Evolutionary conservation across 2,329 filamentous ascomycete species (phyloP), one percentile per base, ranked within the genome.

Genomic region (Lojkania enalia): DNA sequence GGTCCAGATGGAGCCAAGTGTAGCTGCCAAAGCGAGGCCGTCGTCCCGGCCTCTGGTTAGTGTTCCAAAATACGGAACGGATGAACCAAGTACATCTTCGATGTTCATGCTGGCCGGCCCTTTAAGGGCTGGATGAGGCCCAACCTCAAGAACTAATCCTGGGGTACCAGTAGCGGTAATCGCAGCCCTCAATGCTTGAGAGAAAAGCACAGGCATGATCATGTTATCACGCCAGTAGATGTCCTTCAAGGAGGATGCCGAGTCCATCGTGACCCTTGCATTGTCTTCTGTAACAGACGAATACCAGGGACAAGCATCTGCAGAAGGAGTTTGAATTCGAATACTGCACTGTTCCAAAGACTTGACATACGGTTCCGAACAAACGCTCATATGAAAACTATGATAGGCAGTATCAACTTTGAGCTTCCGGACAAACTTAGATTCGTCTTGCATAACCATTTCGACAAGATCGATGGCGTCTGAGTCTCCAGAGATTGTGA

Each of bases 141-240:
- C 74, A 11, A 76, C 56, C 41, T 77, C 75, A 4, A 77, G 55
- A 14, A 55, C 67, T n/a, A 68, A 56, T 1, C 57, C 58, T 6
- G 35, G 25, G 55, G 42, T 1, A 55, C 57, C 9, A 30, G 18
- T 19, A 12, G 14, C 18, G 1, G 48, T 38, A 3, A 48, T 30
- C 0, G 67, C 51, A n/a, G 39, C 31, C n/a, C 48, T 35, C 0
- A 76, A 31, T 1, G 74, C 75, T 33, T 75, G 65, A 6, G 61
- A 56, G 45, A 78, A 77, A 1, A 73, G 51, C 0, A 77, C 74
- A 1, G 74, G 61, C 7, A 65, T 55, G 2, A 64, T 51, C 72
- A 78, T 71, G 51, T 77, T 78, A 20, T 72, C 63, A 1, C 43
- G 58, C 75, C 74, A 78, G 56, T 77, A 77, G 0, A 33, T 35